phyloP scores from a whole-genome alignment of 345 rosid genomes.

The Diplotaxis tenuifolia region DNA sequence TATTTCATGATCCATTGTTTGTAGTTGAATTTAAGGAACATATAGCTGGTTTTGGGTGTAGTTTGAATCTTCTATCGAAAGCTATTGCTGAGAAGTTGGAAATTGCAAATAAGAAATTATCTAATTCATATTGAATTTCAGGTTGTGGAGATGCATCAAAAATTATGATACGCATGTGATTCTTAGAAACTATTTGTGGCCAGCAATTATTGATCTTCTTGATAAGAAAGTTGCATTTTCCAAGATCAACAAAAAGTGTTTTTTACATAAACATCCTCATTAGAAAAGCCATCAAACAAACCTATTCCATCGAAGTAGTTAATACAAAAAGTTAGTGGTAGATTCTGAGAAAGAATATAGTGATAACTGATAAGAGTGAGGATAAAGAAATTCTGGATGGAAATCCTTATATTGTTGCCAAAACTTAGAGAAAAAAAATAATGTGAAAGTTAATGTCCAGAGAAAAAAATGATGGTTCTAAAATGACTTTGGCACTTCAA shows the following conservation, averaged over 20 bases:
- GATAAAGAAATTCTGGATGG: not conserved
- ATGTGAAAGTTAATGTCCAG: not conserved
- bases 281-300: not conserved
- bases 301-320: not conserved
- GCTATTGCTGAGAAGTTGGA: not conserved
- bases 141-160: not conserved
- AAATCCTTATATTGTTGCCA: not conserved
- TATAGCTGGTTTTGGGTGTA: not conserved
- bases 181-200: not conserved
- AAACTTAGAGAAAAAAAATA: not conserved
- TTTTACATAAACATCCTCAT: not conserved
- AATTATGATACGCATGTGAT: not conserved
- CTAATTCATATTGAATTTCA: not conserved
- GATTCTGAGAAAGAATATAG: not conserved
- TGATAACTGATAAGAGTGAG: not conserved
- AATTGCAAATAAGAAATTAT: not conserved
- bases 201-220: not conserved
- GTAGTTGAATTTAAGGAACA: not conserved
- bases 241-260: not conserved
- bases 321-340: not conserved
- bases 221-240: not conserved
- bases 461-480: not conserved
- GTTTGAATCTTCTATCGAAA: not conserved
- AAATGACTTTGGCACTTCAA: not conserved
- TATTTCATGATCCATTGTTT: not conserved